A percentile compares a stretch with the other conserved stretches of the same genome.
Evolutionary conservation across 176 grass and related monocot species (phyloP).

Genomic region (Aegilops umbellulata): DNA sequence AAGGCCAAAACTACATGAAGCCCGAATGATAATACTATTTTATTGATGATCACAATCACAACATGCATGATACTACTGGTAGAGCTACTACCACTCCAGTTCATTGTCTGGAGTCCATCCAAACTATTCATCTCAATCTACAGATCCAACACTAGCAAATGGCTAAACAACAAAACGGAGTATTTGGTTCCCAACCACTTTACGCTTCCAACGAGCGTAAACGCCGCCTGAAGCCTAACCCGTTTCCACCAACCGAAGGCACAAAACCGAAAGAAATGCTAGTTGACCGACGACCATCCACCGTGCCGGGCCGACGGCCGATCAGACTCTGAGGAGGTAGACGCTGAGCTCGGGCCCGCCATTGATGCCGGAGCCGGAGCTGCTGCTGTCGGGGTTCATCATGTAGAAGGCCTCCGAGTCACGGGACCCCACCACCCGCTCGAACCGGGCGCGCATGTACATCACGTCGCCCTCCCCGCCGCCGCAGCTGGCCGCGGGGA

Average conservation of each 20-base stretch:
- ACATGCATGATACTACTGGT: neutral
- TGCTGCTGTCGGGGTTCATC: conserved; percentile 80
- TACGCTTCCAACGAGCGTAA: conserved; percentile 34
- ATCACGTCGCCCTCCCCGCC: conserved; percentile 73
- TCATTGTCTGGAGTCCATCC: neutral
- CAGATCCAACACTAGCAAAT: conserved; percentile 1
- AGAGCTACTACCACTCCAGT: neutral
- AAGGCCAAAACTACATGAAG: too few relatives aligned
- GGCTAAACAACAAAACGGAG: neutral
- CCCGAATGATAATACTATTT: neutral
- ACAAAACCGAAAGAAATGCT: neutral
- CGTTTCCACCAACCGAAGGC: neutral
- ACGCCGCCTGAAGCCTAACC: neutral
- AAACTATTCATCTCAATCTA: conserved; percentile 15
- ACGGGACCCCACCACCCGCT: conserved; percentile 81
- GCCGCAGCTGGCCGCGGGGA: conserved; percentile 58
- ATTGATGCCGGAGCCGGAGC: conserved; percentile 18
- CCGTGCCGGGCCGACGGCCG: neutral
- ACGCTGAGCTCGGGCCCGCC: conserved; percentile 85
- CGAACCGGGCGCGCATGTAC: conserved; percentile 94
- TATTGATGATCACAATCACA: conserved; percentile 46
- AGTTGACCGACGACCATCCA: neutral
- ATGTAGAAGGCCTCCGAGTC: conserved; percentile 99
- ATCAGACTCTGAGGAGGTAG: conserved; percentile 89
- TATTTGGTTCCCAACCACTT: neutral